phyloP scores from a whole-genome alignment of 371 early-diverging fungal species.

The Choanephora cucurbitarum region DNA sequence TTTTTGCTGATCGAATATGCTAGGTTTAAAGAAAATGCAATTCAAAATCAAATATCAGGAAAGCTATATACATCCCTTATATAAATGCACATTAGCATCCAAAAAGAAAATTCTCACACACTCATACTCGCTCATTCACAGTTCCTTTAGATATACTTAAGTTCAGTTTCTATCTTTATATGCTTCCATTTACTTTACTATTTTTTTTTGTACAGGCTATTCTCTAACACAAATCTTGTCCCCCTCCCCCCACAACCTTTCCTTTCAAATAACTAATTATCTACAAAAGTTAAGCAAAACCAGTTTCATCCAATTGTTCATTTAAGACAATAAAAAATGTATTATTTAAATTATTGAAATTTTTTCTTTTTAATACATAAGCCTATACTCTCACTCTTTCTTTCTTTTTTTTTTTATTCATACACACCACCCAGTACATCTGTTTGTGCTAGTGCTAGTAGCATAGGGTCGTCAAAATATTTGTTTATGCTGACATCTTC shows the following conservation, averaged over 20 bases:
- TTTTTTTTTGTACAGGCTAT: constrained; percentile 6
- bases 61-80: constrained; percentile 3
- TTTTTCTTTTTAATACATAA: no score
- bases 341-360: no score
- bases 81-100: background rate
- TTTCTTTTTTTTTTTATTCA: constrained; percentile 10
- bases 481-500: constrained; percentile 95
- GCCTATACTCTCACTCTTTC: no score
- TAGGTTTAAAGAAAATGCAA: constrained; percentile 28
- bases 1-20: background rate
- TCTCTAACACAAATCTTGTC: background rate
- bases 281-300: no score
- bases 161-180: constrained; percentile 1
- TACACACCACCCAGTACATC: constrained; percentile 43
- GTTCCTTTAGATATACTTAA: background rate
- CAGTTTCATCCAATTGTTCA: no score
- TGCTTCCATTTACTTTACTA: constrained; percentile 3
- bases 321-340: no score
- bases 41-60: constrained; percentile 24
- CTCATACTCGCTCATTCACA: constrained; percentile 16
- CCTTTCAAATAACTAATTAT: no score
- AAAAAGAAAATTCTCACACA: constrained; percentile 8
- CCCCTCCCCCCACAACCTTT: background rate
- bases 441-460: constrained; percentile 62
- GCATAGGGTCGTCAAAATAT: constrained; percentile 94